A percentile compares a stretch with the other conserved stretches of the same genome.
phyloP scores from a whole-genome alignment of 225 moss, liverwort and hornwort genomes.

The Marchantia paleacea region DNA sequence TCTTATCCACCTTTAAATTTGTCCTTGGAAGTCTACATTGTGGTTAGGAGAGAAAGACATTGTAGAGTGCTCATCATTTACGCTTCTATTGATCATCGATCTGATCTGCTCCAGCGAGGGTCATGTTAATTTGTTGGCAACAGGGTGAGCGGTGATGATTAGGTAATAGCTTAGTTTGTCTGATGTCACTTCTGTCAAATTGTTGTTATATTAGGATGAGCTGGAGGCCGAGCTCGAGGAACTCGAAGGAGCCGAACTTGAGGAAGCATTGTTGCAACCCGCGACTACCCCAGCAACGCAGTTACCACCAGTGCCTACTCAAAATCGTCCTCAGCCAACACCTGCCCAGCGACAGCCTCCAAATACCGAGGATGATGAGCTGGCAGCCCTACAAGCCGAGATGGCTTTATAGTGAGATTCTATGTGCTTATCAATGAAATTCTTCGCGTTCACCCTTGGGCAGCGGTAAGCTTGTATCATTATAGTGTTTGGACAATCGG shows the following conservation, averaged over 20 bases:
- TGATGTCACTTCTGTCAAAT: background rate
- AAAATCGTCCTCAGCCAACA: slow-evolving; percentile 54
- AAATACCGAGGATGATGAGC: slow-evolving; percentile 56
- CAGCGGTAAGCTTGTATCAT: slow-evolving; percentile 41
- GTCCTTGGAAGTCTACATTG: background rate
- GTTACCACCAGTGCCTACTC: slow-evolving; percentile 62
- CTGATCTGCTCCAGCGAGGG: no score
- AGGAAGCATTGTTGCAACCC: slow-evolving; percentile 78
- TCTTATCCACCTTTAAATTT: background rate
- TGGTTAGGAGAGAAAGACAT: background rate
- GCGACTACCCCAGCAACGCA: slow-evolving; percentile 63
- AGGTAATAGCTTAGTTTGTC: background rate
- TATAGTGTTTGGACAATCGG: slow-evolving; percentile 28
- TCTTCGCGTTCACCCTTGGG: slow-evolving; percentile 20
- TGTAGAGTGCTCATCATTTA: background rate
- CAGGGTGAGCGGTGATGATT: no score
- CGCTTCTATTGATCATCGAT: background rate
- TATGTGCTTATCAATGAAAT: background rate
- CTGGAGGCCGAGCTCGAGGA: slow-evolving; percentile 95
- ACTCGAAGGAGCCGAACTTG: slow-evolving; percentile 91
- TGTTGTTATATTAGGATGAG: slow-evolving; percentile 64
- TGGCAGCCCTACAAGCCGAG: slow-evolving; percentile 50
- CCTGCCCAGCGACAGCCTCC: slow-evolving; percentile 70
- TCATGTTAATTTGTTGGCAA: no score
- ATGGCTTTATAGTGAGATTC: slow-evolving; percentile 42